Base-by-base conservation (phyloP, 1,284 basidiomycete species). In the Anthracocystis setariae region DNA sequence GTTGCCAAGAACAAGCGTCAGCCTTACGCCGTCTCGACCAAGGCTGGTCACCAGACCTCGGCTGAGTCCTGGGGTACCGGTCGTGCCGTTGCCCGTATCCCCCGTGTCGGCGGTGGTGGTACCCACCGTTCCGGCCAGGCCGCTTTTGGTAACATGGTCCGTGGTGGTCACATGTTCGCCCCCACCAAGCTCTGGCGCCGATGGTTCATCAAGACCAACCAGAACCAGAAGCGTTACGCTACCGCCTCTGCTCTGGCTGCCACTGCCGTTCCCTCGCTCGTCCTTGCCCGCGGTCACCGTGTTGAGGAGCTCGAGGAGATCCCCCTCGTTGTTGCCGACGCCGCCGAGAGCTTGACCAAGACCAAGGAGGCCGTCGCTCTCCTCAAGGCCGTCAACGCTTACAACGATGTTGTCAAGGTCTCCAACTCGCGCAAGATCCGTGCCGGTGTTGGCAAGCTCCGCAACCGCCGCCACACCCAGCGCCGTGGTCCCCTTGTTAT, bases 161-260 rank as follows among this genome's bases (percentile, higher is more conserved):
- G 81, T 45, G 94, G 95, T 84, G 96, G 95, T 89, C 94, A 95
- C 85, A 98, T 99, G 95, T 98, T 98, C 86, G 94, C 95, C 44
- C 95, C 96, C 42, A 98, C 95, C 87, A 98, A 96, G 89, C 93
- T 90, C 84, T 98, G 95, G 95, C 91, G 96, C 86, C 95, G 91
- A 85, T 99, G 96, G 96, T 95, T 98, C 87, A 92, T 98, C 88
- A 99, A 98, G 89, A 92, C 94, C 75, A 97, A 96, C 90, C 92
- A 94, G 88, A 96, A 95, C 89, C 95, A 98, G 87, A 92, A 92
- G 85, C 93, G 96, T 79, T 98, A 93, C 86, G 96, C 96, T 64
- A 91, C 93, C 74, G 95, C 97, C 76, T 98, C 96, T 76, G 96
- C 95, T 57, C 90, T 99, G 69, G 96, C 96, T 62, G 96, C 96